Evolutionary conservation across 202 grass and related monocot species (phyloP).

Genomic region (Setaria viridis): DNA sequence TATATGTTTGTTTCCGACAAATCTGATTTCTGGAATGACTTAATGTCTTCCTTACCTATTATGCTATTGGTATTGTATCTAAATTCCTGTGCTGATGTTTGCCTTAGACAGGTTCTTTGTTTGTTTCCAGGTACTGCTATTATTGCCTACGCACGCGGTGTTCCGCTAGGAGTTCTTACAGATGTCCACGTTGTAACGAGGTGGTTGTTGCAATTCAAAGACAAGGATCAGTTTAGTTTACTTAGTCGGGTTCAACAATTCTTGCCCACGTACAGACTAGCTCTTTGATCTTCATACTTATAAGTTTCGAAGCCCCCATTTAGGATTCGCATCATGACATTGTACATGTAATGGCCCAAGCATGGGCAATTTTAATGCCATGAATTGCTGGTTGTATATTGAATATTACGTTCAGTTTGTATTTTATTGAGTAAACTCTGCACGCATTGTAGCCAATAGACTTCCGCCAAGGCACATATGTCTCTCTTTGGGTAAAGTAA

Average conservation of each 20-base stretch:
- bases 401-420: not conserved
- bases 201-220: constrained; percentile 77
- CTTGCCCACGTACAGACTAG: constrained; percentile 1
- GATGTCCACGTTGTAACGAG: constrained; percentile 77
- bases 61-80: not conserved
- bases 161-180: constrained; percentile 62
- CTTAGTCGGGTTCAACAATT: constrained; percentile 28
- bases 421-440: not conserved
- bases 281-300: not conserved
- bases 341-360: constrained; percentile 18
- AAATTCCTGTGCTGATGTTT: not conserved
- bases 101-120: not conserved
- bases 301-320: not conserved
- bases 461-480: not conserved
- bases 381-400: constrained; percentile 5
- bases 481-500: not conserved
- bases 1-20: constrained; percentile 1
- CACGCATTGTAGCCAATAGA: not conserved
- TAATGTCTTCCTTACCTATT: not conserved
- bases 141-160: constrained; percentile 90
- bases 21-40: not conserved
- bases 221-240: constrained; percentile 66
- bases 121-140: constrained; percentile 86
- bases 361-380: not conserved
- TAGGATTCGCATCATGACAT: not conserved